Conservation (phyloP, 2,329 filamentous ascomycete genomes). For the Neonectria hederae region DNA sequence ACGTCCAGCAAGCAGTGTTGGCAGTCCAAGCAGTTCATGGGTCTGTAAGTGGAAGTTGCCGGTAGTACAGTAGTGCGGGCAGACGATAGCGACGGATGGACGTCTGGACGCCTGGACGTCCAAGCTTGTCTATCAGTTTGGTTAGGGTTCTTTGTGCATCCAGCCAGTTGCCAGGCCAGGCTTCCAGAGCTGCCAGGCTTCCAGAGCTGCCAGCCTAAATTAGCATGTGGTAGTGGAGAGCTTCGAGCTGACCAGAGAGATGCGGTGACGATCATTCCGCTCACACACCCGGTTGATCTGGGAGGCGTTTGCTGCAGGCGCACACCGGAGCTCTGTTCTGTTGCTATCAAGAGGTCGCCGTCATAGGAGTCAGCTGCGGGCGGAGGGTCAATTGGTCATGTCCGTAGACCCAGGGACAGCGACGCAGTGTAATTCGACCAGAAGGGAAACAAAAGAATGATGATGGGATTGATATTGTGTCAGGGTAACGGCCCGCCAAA, state of each 20-base stretch:
- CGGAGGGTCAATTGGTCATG: background rate
- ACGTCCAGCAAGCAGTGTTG: background rate
- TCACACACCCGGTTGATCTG: background rate
- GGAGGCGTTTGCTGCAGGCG: background rate
- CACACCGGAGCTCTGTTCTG: background rate
- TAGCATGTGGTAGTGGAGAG: background rate
- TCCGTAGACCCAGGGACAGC: background rate
- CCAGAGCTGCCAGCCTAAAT: conserved; percentile 8
- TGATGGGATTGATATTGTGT: background rate
- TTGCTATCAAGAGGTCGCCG: background rate
- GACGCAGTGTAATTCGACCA: background rate
- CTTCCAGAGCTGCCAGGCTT: background rate
- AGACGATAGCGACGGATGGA: background rate
- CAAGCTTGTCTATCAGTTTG: conserved; percentile 1
- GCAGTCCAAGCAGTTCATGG: background rate
- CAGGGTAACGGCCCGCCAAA: background rate
- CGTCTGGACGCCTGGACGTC: background rate
- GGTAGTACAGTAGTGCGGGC: background rate
- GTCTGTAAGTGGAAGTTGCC: background rate
- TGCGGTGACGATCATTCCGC: conserved; percentile 7
- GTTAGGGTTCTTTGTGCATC: conserved; percentile 3
- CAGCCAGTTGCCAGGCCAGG: background rate
- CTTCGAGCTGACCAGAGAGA: conserved; percentile 3
- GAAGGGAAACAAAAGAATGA: background rate
- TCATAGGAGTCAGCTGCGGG: background rate